Conservation (phyloP, 495 filamentous ascomycete species). For the Alectoria sarmentosa region DNA sequence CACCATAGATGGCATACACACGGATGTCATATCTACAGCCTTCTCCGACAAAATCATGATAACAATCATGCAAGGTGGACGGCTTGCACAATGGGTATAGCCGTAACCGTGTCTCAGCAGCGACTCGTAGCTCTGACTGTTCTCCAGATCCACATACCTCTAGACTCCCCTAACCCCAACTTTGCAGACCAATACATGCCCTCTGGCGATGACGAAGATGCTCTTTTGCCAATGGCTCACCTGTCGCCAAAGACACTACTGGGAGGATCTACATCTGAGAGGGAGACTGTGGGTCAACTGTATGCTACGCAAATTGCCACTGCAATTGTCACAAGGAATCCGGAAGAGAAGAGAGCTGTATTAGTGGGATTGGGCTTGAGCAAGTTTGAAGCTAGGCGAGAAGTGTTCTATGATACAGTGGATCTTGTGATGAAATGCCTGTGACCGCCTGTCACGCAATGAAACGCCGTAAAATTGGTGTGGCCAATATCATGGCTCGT, state of each 20-base stretch:
- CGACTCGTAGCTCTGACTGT: neutral
- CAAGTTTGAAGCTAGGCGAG: slow-evolving; percentile 52
- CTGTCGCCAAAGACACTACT: slow-evolving; percentile 84
- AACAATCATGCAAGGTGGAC: slow-evolving; percentile 78
- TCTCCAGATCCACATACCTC: slow-evolving; percentile 75
- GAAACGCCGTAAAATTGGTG: neutral
- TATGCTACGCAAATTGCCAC: slow-evolving; percentile 84
- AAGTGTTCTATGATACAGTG: slow-evolving; percentile 75
- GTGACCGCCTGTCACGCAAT: slow-evolving; percentile 27
- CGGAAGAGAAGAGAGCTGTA: slow-evolving; percentile 70
- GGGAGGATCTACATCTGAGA: slow-evolving; percentile 70
- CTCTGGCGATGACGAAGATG: slow-evolving; percentile 43
- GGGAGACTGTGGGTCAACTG: slow-evolving; percentile 80
- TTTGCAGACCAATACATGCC: slow-evolving; percentile 48
- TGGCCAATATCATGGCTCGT: neutral
- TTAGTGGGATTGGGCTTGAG: slow-evolving; percentile 76
- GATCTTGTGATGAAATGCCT: slow-evolving; percentile 69
- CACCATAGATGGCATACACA: slow-evolving; percentile 56
- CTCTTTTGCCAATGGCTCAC: slow-evolving; percentile 66
- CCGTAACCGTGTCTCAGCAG: slow-evolving; percentile 10
- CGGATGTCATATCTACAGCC: slow-evolving; percentile 59
- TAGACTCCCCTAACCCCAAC: slow-evolving; percentile 58
- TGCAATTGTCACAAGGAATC: slow-evolving; percentile 60
- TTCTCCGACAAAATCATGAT: slow-evolving; percentile 93
- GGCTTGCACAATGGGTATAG: slow-evolving; percentile 84